Conservation (phyloP, 495 filamentous ascomycete genomes). For the Glutinoglossum americanum region DNA sequence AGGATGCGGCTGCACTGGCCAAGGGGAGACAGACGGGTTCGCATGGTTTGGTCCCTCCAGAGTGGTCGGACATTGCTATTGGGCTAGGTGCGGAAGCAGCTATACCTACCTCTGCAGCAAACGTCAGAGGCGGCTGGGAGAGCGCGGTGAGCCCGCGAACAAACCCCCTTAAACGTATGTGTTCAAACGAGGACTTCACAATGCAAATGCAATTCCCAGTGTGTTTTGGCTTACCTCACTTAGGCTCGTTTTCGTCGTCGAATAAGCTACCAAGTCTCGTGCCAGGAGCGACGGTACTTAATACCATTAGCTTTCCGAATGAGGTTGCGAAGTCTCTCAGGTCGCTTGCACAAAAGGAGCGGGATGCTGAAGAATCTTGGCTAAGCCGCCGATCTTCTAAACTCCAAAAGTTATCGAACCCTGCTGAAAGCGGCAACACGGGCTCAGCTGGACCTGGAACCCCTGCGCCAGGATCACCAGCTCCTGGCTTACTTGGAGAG, state of each 20-base stretch:
- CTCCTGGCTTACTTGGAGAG: conserved; percentile 18
- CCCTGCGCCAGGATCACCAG: conserved; percentile 23
- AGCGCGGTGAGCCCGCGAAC: conserved; percentile 18
- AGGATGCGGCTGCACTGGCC: conserved; percentile 44
- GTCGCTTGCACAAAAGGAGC: conserved; percentile 17
- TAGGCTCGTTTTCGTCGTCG: conserved; percentile 19
- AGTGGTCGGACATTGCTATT: conserved; percentile 41
- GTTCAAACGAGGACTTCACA: neutral
- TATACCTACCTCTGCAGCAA: neutral
- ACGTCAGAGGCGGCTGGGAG: conserved; percentile 12
- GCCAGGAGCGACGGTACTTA: conserved; percentile 9
- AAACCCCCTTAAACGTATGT: conserved; percentile 40
- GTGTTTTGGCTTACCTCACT: conserved; percentile 7
- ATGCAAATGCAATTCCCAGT: neutral
- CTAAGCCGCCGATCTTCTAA: conserved; percentile 28
- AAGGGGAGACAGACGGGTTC: conserved; percentile 45
- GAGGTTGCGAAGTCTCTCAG: conserved; percentile 13
- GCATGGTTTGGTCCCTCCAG: conserved; percentile 44
- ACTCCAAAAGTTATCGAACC: conserved; percentile 21
- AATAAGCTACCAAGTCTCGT: conserved; percentile 9
- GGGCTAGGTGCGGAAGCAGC: conserved; percentile 15
- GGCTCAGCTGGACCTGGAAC: conserved; percentile 19
- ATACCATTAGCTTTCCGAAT: conserved; percentile 13
- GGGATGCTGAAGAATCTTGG: conserved; percentile 27
- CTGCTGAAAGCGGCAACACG: conserved; percentile 14